Percentiles rank a stretch among this genome's conserved stretches.
These are phyloP conservation scores for Penicillium lividum DNA, from an alignment of 495 filamentous ascomycete species.

Conservation along the genomic window DNA sequence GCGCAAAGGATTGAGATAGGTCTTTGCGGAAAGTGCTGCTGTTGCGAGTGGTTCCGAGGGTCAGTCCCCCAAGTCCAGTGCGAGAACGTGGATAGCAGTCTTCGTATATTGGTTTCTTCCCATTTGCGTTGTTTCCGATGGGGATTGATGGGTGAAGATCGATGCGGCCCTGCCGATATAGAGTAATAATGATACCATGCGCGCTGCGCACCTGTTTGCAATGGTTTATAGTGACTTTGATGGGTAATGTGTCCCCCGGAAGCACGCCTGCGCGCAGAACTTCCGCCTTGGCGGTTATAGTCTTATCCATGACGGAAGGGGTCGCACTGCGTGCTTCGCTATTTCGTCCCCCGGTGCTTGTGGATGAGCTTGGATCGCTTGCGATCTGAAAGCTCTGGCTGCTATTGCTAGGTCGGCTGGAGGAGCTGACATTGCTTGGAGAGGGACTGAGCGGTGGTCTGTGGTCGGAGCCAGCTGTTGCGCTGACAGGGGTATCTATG, in stretches of 20 bases:
- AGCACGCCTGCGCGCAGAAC: slow-evolving; percentile 80
- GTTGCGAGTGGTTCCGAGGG: slow-evolving; percentile 75
- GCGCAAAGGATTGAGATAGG: slow-evolving; percentile 79
- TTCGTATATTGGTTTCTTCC: slow-evolving; percentile 71
- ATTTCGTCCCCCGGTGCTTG: slow-evolving; percentile 39
- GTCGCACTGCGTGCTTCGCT: slow-evolving; percentile 46
- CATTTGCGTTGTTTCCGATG: slow-evolving; percentile 57
- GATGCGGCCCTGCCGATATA: slow-evolving; percentile 89
- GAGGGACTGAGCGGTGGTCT: slow-evolving; percentile 54
- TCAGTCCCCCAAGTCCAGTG: slow-evolving; percentile 76
- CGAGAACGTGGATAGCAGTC: slow-evolving; percentile 77
- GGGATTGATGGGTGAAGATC: slow-evolving; percentile 77
- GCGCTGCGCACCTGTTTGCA: slow-evolving; percentile 84
- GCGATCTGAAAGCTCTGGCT: slow-evolving; percentile 54
- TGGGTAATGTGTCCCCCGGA: slow-evolving; percentile 76
- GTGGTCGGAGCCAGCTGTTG: slow-evolving; percentile 26
- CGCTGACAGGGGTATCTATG: slow-evolving; percentile 35
- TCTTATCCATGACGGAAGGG: slow-evolving; percentile 54
- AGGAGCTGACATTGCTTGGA: slow-evolving; percentile 64
- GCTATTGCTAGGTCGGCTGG: slow-evolving; percentile 61
- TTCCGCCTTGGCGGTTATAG: slow-evolving; percentile 86
- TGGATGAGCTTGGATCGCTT: slow-evolving; percentile 38
- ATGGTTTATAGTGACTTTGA: slow-evolving; percentile 82
- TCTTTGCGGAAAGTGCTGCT: slow-evolving; percentile 93
- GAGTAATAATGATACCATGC: slow-evolving; percentile 87